These are phyloP conservation scores for Globisporangium paddicum DNA, from an alignment of 352 stramenopile species.

Conservation along the genomic window DNA sequence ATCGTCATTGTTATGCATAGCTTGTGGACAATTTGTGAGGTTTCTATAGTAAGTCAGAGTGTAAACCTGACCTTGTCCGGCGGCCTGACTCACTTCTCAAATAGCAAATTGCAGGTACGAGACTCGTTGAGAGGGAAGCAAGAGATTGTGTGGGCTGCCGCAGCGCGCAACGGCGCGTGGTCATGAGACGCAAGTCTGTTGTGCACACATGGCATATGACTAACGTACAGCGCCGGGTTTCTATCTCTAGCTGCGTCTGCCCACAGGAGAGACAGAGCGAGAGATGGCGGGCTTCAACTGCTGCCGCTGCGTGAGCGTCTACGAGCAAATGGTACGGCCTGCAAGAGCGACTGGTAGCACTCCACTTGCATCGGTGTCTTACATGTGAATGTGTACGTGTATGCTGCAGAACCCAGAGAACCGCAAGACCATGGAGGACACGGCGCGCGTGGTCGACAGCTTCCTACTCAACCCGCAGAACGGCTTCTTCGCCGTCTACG, in stretches of 20 bases:
- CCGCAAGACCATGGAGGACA: slow-evolving; percentile 84
- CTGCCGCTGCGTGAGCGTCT: slow-evolving; percentile 65
- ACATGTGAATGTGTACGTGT: not conserved
- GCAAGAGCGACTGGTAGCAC: not conserved
- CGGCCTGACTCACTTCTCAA: not conserved
- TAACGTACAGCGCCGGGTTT: not conserved
- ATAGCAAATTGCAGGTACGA: not conserved
- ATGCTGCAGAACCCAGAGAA: slow-evolving; percentile 53
- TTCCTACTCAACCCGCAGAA: slow-evolving; percentile 47
- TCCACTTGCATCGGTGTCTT: not conserved
- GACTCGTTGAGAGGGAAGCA: not conserved
- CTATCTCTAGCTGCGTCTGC: not conserved
- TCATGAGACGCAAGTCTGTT: not conserved
- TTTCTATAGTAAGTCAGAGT: slow-evolving; percentile 2
- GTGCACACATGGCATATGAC: not conserved
- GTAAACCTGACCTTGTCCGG: not conserved
- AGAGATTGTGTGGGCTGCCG: not conserved
- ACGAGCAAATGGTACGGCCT: slow-evolving; percentile 65
- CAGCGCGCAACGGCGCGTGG: not conserved
- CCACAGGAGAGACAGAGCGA: not conserved
- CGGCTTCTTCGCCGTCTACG: slow-evolving; percentile 77
- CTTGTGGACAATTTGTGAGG: too few relatives aligned
- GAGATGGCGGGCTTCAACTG: slow-evolving; percentile 31
- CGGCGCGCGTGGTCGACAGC: slow-evolving; percentile 63
- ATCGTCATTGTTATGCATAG: not conserved